A percentile compares a stretch with the other conserved stretches of the same genome.
Conservation (phyloP, 2,329 filamentous ascomycete species). For the Botrytis cinerea region DNA sequence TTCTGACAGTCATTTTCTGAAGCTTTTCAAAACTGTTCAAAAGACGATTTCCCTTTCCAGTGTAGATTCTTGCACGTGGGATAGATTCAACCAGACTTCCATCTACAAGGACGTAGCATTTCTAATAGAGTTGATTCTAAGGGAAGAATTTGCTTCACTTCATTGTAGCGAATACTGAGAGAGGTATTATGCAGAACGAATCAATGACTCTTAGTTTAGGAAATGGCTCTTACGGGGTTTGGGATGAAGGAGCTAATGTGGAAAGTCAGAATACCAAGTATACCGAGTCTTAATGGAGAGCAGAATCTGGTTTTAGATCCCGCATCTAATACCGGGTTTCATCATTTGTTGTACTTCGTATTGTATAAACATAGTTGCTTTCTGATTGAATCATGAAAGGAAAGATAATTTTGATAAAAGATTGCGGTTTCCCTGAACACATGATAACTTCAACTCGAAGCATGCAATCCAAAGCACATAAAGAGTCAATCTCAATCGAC, state of each 20-base stretch:
- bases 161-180: not conserved
- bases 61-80: not conserved
- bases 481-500: not conserved
- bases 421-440: not conserved
- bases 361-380: not conserved
- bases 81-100: no score
- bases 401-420: not conserved
- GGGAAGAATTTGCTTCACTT: not conserved
- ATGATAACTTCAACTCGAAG: not conserved
- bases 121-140: not conserved
- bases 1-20: not conserved
- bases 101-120: no score
- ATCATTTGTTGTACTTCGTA: not conserved
- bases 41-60: not conserved
- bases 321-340: not conserved
- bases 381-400: not conserved
- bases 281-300: not conserved
- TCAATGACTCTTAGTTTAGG: no score
- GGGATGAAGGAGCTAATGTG: no score
- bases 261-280: not conserved
- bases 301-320: not conserved
- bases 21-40: not conserved
- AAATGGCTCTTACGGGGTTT: no score
- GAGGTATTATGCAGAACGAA: not conserved
- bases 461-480: not conserved